Conservation (phyloP, 208 protist species). For the Trypanosoma caninum region DNA sequence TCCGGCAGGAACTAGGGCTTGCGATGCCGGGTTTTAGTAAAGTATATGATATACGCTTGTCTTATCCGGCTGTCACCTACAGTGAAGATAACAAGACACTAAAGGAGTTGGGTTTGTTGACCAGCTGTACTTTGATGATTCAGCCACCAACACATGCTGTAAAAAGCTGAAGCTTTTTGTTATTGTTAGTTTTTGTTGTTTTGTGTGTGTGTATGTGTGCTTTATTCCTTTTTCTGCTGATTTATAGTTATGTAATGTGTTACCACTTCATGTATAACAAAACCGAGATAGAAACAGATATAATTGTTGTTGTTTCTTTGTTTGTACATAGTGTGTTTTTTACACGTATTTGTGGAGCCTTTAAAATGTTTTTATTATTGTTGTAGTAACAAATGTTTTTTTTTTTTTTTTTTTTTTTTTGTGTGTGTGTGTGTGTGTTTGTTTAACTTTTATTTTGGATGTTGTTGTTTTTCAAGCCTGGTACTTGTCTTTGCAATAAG, state of each 20-base stretch:
- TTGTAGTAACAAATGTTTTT: neutral
- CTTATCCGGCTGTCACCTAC: constrained; percentile 57
- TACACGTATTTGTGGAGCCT: neutral
- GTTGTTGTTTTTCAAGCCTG: neutral
- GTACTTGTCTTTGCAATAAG: neutral
- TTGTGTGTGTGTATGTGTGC: neutral
- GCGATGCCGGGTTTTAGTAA: constrained; percentile 45
- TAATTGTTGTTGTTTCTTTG: no score
- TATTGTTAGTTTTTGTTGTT: no score
- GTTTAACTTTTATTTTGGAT: neutral
- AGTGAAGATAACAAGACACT: constrained; percentile 65
- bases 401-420: constrained; percentile 2
- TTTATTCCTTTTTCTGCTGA: neutral
- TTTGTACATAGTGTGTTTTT: no score
- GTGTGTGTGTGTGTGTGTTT: neutral
- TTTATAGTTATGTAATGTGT: no score
- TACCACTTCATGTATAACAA: no score
- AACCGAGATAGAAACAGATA: no score
- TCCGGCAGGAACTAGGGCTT: constrained; percentile 54
- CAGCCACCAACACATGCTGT: constrained; percentile 8
- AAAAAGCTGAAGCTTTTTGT: no score
- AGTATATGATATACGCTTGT: constrained; percentile 74
- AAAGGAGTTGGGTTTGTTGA: constrained; percentile 43
- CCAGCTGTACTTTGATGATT: constrained; percentile 64
- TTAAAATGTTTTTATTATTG: neutral